Evolutionary conservation across 176 grass and related monocot genomes (phyloP), one percentile per base, ranked within the genome.

Genomic region (Zizania latifolia): DNA sequence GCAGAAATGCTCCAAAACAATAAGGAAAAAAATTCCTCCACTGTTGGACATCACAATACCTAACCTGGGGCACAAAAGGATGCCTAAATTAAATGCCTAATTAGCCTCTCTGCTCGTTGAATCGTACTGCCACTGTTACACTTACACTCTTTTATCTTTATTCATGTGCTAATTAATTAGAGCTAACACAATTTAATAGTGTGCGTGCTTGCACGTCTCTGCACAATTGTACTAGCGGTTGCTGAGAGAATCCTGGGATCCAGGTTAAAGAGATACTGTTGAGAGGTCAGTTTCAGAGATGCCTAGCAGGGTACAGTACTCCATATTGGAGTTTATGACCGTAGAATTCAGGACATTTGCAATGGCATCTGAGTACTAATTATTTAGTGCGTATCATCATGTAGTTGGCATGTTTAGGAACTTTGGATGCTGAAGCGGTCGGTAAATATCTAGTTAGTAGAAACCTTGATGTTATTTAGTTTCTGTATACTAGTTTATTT

Each of bases 271-370:
- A 74, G 43, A 46, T 62, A 75, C 27, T 50, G 80, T 62, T 88
- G 61, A 65, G 75, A 74, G 17, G 70, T 88, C 86, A 55, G 36
- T 28, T 34, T 83, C 81, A 58, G 51, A 31, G n/a, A 27, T 37
- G 13, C 58, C 23, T 72, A 68, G 56, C 16, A 12, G 4, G 10
- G 24, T 58, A 34, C 68, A 5, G 16, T 21, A 53, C n/a, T 82
- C 32, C 60, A 48, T 43, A 38, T 35, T 19, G 44, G 51, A 36
- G 40, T 33, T 62, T 5, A 51, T 51, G 63, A 69, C 58, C 11
- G 35, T 48, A 22, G 72, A 44, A 32, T 32, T 32, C 58, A 38
- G 23, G 26, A 44, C 72, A 33, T 55, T 60, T 28, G 53, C 35
- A 45, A 24, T 63, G 43, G 19, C 73, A 33, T 78, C 43, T 10